phyloP scores from a whole-genome alignment of 148 eudicot species.

The Arbutus unedo region DNA sequence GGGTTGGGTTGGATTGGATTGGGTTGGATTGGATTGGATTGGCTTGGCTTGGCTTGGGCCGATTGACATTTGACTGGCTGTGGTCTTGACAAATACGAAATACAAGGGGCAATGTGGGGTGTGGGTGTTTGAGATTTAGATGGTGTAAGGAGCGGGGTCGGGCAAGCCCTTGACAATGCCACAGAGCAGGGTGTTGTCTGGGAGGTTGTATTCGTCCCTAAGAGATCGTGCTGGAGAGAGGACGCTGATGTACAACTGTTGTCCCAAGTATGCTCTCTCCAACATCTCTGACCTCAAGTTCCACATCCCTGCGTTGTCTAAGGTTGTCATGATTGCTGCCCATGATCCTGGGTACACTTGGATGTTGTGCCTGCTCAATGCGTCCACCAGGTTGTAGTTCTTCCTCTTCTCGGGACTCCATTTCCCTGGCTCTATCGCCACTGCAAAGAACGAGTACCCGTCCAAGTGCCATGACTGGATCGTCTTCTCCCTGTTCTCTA shows the following conservation, averaged over 20 bases:
- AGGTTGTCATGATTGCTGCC: conserved; percentile 47
- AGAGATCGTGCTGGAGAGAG: conserved; percentile 33
- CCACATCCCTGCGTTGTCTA: conserved; percentile 58
- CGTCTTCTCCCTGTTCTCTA: conserved; percentile 49
- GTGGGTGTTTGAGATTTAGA: neutral
- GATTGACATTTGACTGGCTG: neutral
- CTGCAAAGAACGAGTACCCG: conserved; percentile 55
- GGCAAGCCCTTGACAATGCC: conserved; percentile 49
- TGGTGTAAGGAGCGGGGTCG: conserved; percentile 33
- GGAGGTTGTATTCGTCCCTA: conserved; percentile 50
- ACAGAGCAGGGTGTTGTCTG: conserved; percentile 26
- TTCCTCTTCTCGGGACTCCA: conserved; percentile 55
- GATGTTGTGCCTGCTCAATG: conserved; percentile 45
- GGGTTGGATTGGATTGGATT: too few relatives aligned
- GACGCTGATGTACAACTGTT: conserved; percentile 45
- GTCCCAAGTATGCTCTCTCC: conserved; percentile 42
- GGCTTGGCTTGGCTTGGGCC: too few relatives aligned
- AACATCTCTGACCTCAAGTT: conserved; percentile 35
- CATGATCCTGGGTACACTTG: conserved; percentile 60
- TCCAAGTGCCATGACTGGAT: conserved; percentile 48
- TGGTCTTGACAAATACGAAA: neutral
- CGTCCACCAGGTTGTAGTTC: conserved; percentile 52
- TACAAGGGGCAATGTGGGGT: neutral
- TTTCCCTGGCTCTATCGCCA: conserved; percentile 45
- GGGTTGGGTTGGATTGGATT: too few relatives aligned